Conservation (phyloP, 805 yeast genomes). For the Blastobotrys robertii region DNA sequence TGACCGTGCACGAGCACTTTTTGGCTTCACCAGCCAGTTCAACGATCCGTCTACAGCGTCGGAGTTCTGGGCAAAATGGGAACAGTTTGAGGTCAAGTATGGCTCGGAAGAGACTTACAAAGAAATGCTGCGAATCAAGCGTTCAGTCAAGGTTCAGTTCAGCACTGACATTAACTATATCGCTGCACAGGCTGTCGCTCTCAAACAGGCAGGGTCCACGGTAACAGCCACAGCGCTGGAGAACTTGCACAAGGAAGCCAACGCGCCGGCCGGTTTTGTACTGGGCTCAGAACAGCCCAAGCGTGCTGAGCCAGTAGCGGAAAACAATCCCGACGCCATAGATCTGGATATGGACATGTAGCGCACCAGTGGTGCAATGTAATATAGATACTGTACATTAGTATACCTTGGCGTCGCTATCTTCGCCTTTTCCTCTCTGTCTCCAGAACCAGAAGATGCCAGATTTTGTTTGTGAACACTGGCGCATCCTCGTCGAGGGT, state of each 20-base stretch:
- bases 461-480: constrained; percentile 17
- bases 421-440: constrained; percentile 11
- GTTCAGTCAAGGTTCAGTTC: constrained; percentile 30
- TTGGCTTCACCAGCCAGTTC: constrained; percentile 42
- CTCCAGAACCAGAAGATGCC: constrained; percentile 19
- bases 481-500: constrained; percentile 38
- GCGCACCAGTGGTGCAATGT: background rate
- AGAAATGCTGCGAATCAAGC: constrained; percentile 57
- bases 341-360: constrained; percentile 12
- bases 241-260: constrained; percentile 6
- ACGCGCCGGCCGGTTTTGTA: constrained; percentile 20
- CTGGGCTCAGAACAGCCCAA: constrained; percentile 6
- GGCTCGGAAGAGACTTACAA: constrained; percentile 69
- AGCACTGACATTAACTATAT: constrained; percentile 8
- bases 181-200: constrained; percentile 4
- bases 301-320: constrained; percentile 1
- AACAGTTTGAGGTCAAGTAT: constrained; percentile 55
- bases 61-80: constrained; percentile 61
- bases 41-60: constrained; percentile 24
- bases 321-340: constrained; percentile 16
- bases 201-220: background rate
- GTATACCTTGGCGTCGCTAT: background rate
- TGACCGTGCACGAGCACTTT: constrained; percentile 53
- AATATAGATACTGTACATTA: background rate
- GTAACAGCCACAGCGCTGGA: background rate